Conservation (phyloP, 2,329 filamentous ascomycete species). For the Paraphoma chrysanthemicola region DNA sequence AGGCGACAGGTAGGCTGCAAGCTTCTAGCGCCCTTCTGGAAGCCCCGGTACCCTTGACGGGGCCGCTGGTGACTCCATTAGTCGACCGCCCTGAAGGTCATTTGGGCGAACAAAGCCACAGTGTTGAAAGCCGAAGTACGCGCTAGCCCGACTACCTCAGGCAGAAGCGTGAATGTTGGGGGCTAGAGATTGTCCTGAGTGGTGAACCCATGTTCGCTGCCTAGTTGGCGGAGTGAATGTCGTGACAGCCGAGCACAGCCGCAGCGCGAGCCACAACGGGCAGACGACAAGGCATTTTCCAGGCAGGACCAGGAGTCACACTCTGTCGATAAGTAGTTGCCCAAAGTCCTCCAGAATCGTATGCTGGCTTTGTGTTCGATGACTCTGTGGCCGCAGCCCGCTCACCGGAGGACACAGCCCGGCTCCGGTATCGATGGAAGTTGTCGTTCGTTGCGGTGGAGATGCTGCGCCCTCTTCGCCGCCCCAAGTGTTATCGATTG, state of each 20-base stretch:
- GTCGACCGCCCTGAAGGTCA: conserved; percentile 30
- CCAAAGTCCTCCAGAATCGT: conserved; percentile 25
- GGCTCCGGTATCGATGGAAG: conserved; percentile 18
- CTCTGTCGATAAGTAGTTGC: conserved; percentile 36
- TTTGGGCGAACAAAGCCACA: conserved; percentile 33
- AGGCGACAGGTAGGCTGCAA: conserved; percentile 38
- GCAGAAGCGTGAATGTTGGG: conserved; percentile 29
- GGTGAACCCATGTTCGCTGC: conserved; percentile 40
- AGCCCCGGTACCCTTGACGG: conserved; percentile 19
- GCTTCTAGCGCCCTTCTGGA: conserved; percentile 34
- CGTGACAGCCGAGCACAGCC: conserved; percentile 34
- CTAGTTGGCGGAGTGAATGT: conserved; percentile 29
- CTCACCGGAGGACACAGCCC: conserved; percentile 43
- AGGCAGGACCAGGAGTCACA: conserved; percentile 13
- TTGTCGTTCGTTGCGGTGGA: conserved; percentile 9
- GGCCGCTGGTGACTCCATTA: conserved; percentile 35
- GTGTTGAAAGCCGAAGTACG: conserved; percentile 21
- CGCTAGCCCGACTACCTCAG: conserved; percentile 29
- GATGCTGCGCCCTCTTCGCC: conserved; percentile 27
- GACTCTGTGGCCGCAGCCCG: conserved; percentile 23
- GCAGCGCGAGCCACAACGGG: conserved; percentile 30
- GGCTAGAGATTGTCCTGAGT: conserved; percentile 9
- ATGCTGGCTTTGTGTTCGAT: conserved; percentile 15
- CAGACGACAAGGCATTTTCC: conserved; percentile 37
- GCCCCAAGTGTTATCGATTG: conserved; percentile 11